A percentile compares a stretch with the other conserved stretches of the same genome.
These are phyloP conservation scores for Ettlia oleoabundans DNA, from an alignment of 139 green algal species.

Conservation along the genomic window DNA sequence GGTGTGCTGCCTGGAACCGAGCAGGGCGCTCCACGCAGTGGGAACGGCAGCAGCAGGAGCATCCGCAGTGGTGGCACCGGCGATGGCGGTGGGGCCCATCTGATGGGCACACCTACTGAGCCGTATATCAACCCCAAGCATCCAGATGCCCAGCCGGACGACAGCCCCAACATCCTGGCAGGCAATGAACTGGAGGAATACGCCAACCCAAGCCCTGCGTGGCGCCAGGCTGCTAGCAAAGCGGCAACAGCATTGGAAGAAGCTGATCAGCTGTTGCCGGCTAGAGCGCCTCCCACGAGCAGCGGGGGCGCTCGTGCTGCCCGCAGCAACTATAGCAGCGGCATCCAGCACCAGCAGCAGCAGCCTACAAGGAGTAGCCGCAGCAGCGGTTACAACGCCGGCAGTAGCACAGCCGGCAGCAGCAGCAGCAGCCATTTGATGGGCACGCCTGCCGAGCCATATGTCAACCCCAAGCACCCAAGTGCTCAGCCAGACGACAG, in stretches of 20 bases:
- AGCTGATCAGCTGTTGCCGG: background rate
- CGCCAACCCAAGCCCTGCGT: constrained; percentile 17
- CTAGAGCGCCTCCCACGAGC: too few relatives aligned
- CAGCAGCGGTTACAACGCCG: constrained; percentile 15
- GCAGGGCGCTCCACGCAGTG: background rate
- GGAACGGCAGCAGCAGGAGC: constrained; percentile 11
- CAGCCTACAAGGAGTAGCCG: background rate
- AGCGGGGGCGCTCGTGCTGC: too few relatives aligned
- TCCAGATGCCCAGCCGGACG: background rate
- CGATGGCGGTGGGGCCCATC: background rate
- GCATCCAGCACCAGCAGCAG: too few relatives aligned
- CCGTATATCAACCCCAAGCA: constrained; percentile 36
- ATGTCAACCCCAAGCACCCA: constrained; percentile 36
- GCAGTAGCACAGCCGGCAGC: background rate
- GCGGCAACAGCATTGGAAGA: background rate
- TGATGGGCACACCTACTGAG: constrained; percentile 6
- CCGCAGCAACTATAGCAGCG: too few relatives aligned
- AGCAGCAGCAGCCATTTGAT: background rate
- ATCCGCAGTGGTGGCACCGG: background rate
- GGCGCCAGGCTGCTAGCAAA: background rate
- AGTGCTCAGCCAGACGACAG: background rate
- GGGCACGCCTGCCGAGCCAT: constrained; percentile 13
- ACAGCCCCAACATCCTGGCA: background rate
- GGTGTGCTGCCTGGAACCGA: background rate
- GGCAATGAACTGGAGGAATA: constrained; percentile 22